Conservation (phyloP, 2,329 filamentous ascomycete species). For the Fragosphaeria purpurea region DNA sequence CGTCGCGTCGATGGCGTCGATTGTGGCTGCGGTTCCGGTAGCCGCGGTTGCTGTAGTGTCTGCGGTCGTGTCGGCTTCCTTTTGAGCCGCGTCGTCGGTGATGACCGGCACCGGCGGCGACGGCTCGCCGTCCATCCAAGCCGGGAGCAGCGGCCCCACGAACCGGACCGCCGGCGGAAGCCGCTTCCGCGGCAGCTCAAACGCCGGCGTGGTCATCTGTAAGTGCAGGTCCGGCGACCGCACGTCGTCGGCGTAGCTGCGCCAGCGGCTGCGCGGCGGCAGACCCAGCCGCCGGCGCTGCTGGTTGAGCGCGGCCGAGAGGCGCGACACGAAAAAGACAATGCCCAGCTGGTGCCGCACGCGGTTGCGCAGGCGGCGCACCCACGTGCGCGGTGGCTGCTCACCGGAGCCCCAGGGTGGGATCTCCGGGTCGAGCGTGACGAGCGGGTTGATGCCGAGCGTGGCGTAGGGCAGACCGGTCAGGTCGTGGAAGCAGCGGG, state of each 20-base stretch:
- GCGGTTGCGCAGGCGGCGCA: constrained; percentile 19
- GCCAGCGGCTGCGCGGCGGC: constrained; percentile 18
- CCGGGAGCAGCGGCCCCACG: constrained; percentile 7
- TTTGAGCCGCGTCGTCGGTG: not conserved
- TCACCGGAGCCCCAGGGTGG: constrained; percentile 20
- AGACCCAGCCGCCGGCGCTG: constrained; percentile 22
- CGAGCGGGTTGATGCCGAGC: constrained; percentile 28
- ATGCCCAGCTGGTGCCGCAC: constrained; percentile 15
- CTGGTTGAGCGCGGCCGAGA: constrained; percentile 21
- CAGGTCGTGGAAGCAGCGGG: constrained; percentile 11
- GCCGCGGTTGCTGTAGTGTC: no score
- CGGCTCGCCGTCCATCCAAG: not conserved
- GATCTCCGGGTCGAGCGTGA: constrained; percentile 18
- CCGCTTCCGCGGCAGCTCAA: constrained; percentile 14
- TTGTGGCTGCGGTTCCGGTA: no score
- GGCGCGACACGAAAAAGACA: constrained; percentile 6
- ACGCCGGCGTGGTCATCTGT: constrained; percentile 16
- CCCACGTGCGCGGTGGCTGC: constrained; percentile 19
- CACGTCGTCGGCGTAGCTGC: constrained; percentile 24
- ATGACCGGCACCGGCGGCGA: not conserved
- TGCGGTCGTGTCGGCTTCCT: not conserved
- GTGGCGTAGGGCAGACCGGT: constrained; percentile 24
- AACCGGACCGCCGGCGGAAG: constrained; percentile 10
- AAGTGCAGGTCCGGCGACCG: constrained; percentile 25
- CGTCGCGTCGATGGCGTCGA: no score